Conservation (phyloP, 2,329 filamentous ascomycete species). For the Sclerotinia minor region DNA sequence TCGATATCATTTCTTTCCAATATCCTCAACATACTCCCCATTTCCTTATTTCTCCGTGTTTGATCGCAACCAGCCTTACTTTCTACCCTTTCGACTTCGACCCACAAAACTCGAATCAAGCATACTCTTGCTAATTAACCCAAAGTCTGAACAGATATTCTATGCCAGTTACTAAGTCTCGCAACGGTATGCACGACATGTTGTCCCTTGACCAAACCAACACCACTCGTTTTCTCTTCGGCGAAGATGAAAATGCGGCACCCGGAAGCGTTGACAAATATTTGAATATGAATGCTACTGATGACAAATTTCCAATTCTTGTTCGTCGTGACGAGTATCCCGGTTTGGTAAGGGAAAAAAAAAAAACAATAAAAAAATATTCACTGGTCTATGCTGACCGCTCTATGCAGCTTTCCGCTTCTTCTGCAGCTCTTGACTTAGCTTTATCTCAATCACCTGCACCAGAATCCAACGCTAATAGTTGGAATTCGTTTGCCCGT, state of each 20-base stretch:
- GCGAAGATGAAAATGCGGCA: conserved; percentile 64
- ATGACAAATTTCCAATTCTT: conserved; percentile 86
- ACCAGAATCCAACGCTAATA: conserved; percentile 50
- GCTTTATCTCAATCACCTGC: conserved; percentile 68
- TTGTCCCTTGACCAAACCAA: conserved; percentile 75
- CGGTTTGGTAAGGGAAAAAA: conserved; percentile 37
- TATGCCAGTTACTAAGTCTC: conserved; percentile 79
- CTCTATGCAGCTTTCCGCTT: conserved; percentile 69
- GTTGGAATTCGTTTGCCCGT: conserved; percentile 41
- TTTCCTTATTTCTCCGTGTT: conserved; percentile 4
- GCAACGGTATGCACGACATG: conserved; percentile 66
- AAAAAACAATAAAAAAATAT: conserved; percentile 13
- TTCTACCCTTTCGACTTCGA: conserved; percentile 17
- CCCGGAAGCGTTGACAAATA: conserved; percentile 63
- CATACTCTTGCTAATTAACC: conserved; percentile 32
- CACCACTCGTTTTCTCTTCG: conserved; percentile 82
- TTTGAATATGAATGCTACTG: conserved; percentile 68
- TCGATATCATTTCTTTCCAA: conserved; percentile 10
- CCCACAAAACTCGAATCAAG: conserved; percentile 17
- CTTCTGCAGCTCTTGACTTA: conserved; percentile 78
- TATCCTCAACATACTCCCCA: conserved; percentile 19
- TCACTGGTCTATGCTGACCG: conserved; percentile 43
- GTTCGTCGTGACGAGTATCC: conserved; percentile 59
- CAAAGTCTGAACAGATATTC: conserved; percentile 84
- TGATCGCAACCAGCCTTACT: background rate